These are phyloP conservation scores for Linnemannia hyalina DNA, from an alignment of 192 early-diverging fungal species.

Conservation along the genomic window DNA sequence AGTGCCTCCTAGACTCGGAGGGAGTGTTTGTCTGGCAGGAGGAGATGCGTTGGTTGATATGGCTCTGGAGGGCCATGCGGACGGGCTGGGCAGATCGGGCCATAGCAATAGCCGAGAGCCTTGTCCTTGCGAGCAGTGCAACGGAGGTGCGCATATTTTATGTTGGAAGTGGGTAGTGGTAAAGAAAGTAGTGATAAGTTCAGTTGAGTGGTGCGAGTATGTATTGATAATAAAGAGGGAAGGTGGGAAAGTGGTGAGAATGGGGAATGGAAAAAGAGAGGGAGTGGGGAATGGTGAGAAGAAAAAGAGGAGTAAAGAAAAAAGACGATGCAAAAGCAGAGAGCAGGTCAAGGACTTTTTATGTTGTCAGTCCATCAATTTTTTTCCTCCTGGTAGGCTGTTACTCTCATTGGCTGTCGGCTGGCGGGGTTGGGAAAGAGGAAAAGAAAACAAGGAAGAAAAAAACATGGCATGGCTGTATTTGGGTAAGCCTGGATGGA, in stretches of 20 bases:
- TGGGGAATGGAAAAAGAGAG: not conserved
- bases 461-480: not conserved
- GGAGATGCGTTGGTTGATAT: not conserved
- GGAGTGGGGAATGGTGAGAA: not conserved
- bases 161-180: not conserved
- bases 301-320: not conserved
- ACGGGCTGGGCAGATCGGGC: constrained; percentile 3
- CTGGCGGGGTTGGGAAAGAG: not conserved
- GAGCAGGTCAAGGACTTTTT: not conserved
- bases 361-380: not conserved
- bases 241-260: not conserved
- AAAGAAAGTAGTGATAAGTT: not conserved
- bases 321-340: not conserved
- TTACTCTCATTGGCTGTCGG: not conserved
- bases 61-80: constrained; percentile 3
- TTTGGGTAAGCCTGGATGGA: not conserved
- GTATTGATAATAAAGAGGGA: not conserved
- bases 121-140: not conserved
- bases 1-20: constrained; percentile 1
- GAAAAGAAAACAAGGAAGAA: not conserved
- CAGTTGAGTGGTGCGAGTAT: not conserved
- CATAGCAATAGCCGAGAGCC: not conserved
- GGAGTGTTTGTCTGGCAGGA: not conserved
- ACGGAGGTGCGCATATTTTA: not conserved
- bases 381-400: not conserved